Conservation (phyloP, 2,329 filamentous ascomycete species). For the Salinomyces thailandicus region DNA sequence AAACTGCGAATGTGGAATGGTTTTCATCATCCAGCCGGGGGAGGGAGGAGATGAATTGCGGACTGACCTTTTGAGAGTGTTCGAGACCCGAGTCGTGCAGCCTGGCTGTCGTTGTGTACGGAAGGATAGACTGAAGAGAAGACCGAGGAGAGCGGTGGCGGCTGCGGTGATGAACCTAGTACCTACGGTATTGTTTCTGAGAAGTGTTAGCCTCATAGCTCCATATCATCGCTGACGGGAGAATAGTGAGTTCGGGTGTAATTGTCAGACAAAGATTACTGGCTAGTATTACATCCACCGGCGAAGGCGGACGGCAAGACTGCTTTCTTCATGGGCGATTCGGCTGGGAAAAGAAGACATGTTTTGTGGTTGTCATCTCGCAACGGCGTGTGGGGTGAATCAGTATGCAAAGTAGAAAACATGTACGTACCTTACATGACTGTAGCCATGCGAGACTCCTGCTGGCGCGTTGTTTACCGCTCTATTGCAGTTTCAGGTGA, state of each 20-base stretch:
- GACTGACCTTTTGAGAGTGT: constrained; percentile 4
- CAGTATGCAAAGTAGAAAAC: no score
- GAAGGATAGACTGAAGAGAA: no score
- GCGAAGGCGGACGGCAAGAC: constrained; percentile 56
- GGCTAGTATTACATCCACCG: constrained; percentile 73
- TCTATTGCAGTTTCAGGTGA: not conserved
- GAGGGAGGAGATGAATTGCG: constrained; percentile 2
- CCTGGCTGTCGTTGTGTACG: no score
- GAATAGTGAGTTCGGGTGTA: constrained; percentile 12
- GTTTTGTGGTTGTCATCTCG: constrained; percentile 62
- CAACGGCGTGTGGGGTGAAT: constrained; percentile 12
- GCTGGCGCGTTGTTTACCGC: not conserved
- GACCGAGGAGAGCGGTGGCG: no score
- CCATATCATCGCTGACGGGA: no score
- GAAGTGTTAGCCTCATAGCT: not conserved
- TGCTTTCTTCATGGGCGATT: constrained; percentile 75
- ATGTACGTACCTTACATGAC: no score
- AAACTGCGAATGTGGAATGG: constrained; percentile 76
- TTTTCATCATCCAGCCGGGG: constrained; percentile 25
- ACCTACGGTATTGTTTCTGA: no score
- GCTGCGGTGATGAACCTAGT: no score
- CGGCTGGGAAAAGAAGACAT: constrained; percentile 79
- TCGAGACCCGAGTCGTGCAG: no score
- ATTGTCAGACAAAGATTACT: constrained; percentile 71
- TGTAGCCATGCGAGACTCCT: no score